A percentile compares a stretch with the other conserved stretches of the same genome.
These are phyloP conservation scores for Schizophyllum amplum DNA, from an alignment of 1,284 basidiomycete species.

Conservation along the genomic window DNA sequence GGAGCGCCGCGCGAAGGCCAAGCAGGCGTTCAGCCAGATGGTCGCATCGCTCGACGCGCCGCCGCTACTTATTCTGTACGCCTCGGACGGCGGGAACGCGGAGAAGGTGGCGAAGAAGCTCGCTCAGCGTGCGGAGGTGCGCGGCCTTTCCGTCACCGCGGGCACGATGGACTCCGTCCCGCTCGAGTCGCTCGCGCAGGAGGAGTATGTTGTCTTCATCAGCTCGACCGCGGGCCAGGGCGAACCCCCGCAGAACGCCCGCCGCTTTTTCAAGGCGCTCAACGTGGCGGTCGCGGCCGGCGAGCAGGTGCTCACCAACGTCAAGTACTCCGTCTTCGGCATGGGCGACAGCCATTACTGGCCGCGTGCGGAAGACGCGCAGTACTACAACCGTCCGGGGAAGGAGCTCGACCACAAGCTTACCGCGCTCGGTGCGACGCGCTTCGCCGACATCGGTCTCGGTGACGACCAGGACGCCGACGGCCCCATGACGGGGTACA, in stretches of 20 bases:
- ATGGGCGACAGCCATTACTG: slow-evolving; percentile 99
- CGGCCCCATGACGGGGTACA: slow-evolving; percentile 95
- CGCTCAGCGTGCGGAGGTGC: slow-evolving; percentile 73
- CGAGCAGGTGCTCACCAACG: slow-evolving; percentile 47
- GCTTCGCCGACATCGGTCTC: slow-evolving; percentile 71
- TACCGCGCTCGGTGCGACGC: slow-evolving; percentile 67
- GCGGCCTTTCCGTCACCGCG: slow-evolving; percentile 76
- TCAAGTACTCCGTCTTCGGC: slow-evolving; percentile 83
- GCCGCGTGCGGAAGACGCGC: slow-evolving; percentile 93
- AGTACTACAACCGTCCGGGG: slow-evolving; percentile 96
- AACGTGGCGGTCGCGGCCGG: slow-evolving; percentile 57
- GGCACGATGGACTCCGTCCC: slow-evolving; percentile 73
- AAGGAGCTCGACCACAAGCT: slow-evolving; percentile 86
- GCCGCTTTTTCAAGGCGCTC: slow-evolving; percentile 83
- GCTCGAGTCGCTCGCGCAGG: slow-evolving; percentile 64
- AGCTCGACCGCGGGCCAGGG: slow-evolving; percentile 99
- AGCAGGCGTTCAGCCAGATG: slow-evolving; percentile 32
- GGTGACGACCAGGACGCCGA: slow-evolving; percentile 98
- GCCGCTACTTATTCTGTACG: slow-evolving; percentile 84
- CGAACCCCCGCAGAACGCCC: slow-evolving; percentile 94
- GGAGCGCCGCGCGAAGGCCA: slow-evolving; percentile 77
- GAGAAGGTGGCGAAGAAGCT: slow-evolving; percentile 95
- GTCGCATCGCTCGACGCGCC: slow-evolving; percentile 76
- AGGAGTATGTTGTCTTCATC: slow-evolving; percentile 83
- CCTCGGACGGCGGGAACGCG: slow-evolving; percentile 90